These are phyloP conservation scores for Arctium lappa DNA, from an alignment of 129 eudicot genomes.

Conservation along the genomic window DNA sequence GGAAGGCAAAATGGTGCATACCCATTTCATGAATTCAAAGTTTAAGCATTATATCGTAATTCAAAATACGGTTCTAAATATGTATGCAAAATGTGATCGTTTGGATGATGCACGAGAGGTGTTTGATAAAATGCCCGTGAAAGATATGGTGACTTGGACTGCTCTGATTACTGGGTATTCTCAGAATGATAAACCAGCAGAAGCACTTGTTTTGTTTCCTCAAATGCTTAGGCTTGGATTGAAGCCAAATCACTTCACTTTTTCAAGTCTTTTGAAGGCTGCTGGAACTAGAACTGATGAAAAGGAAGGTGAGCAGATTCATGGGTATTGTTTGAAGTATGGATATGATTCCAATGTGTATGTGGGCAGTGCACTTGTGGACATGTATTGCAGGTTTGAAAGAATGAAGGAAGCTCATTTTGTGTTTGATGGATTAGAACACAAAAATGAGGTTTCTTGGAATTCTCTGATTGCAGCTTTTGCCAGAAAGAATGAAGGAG, in stretches of 20 bases:
- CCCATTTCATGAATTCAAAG: constrained; percentile 52
- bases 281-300: constrained; percentile 45
- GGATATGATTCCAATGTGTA: constrained; percentile 57
- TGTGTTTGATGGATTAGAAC: constrained; percentile 42
- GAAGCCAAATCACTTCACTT: constrained; percentile 69
- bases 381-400: constrained; percentile 68
- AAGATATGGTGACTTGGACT: constrained; percentile 77
- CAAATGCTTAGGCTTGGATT: constrained; percentile 49
- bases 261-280: constrained; percentile 72
- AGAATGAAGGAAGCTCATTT: constrained; percentile 49
- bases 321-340: constrained; percentile 42
- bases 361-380: constrained; percentile 80
- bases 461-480: constrained; percentile 73
- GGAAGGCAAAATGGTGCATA: constrained; percentile 60
- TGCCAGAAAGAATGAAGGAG: constrained; percentile 66
- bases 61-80: constrained; percentile 44
- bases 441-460: constrained; percentile 79
- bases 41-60: constrained; percentile 38
- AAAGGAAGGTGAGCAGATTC: constrained; percentile 45
- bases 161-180: constrained; percentile 67
- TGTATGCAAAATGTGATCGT: constrained; percentile 74
- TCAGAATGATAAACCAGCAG: constrained; percentile 43
- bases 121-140: constrained; percentile 63
- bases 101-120: constrained; percentile 55
- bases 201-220: constrained; percentile 48